Base-by-base conservation (phyloP, 2,329 filamentous ascomycete genomes). In the Microdochium bolleyi region DNA sequence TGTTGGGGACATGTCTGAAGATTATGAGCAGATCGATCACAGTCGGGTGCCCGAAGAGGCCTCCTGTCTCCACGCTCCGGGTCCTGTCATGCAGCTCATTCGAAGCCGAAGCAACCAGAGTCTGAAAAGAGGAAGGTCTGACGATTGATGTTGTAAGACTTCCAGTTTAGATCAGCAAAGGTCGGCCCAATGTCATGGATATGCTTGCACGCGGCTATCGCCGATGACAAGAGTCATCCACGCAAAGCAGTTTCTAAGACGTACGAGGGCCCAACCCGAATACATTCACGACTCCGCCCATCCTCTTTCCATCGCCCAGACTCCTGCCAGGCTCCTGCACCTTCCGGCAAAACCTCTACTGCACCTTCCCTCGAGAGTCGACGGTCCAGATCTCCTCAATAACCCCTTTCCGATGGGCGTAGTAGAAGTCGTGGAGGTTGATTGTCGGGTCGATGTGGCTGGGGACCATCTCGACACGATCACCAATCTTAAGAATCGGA, bases 391-490 rank as follows among this genome's bases (percentile, higher is more conserved):
- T 76, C 57, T 78, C 75, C 56, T 77, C 70, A 55, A 79, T 69
- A 1, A 76, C 57, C 0, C 75, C 75, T 0, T 71, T 67, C 3
- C 75, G 67, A 60, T 78, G 62, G 2, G 73, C 75, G 58, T 75
- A 78, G 58, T 78, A 79, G 30, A 72, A 63, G 49, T 79, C 74
- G 56, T 77, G 74, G 52, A 79, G 59, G 54, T 79, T 79, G 52
- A 79, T 70, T 1, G 76, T 79, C 0, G 76, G 76, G 58, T 79
- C 76, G 52, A 79, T 79, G 59, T 79, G 76, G 57, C 76, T 79
- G 0, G 76, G 76, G 13, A 79, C 62, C 74, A 79, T 77, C 62
- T 77, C 73, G 11, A 78, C 68, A 3, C 71, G 62, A 60, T 77
- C 74, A 0, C 75, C 75, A 25, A 78, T 64, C 2, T 61, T 58